Conservation (phyloP, 1,284 basidiomycete species). For the Naganishia cerealis region DNA sequence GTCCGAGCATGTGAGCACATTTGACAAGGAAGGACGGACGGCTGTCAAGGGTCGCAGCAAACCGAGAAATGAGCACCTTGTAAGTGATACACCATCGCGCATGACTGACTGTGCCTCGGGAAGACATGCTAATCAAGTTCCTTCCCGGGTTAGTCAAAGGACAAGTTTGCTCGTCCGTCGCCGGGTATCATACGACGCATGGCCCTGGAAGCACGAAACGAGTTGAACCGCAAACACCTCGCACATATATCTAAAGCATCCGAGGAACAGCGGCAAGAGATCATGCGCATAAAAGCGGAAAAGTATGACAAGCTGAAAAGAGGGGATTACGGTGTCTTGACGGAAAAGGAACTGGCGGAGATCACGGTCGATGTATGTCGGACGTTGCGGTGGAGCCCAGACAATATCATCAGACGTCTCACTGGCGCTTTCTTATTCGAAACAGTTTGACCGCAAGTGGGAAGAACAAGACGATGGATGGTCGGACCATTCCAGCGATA, state of each 20-base stretch:
- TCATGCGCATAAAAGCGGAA: slow-evolving; percentile 73
- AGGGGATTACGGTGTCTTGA: slow-evolving; percentile 77
- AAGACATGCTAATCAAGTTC: not conserved
- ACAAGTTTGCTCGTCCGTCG: slow-evolving; percentile 47
- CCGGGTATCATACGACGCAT: slow-evolving; percentile 51
- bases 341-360: slow-evolving; percentile 70
- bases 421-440: slow-evolving; percentile 2
- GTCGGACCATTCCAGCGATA: slow-evolving; percentile 46
- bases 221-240: slow-evolving; percentile 46
- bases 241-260: slow-evolving; percentile 43
- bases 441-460: slow-evolving; percentile 71
- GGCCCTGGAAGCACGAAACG: slow-evolving; percentile 46
- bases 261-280: slow-evolving; percentile 47
- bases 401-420: not conserved
- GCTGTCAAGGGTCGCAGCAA: slow-evolving; percentile 44
- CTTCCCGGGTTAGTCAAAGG: slow-evolving; percentile 29
- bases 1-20: slow-evolving; percentile 51
- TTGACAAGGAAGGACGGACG: slow-evolving; percentile 48
- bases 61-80: slow-evolving; percentile 19
- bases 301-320: slow-evolving; percentile 76
- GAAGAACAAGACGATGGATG: slow-evolving; percentile 59
- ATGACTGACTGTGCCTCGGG: not conserved
- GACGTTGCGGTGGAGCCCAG: not conserved
- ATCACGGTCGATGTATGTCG: slow-evolving; percentile 77
- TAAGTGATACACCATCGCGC: not conserved